Percentiles rank a stretch among this genome's conserved stretches.
Conservation (phyloP, 2,329 filamentous ascomycete species). For the Ophiostoma montium region DNA sequence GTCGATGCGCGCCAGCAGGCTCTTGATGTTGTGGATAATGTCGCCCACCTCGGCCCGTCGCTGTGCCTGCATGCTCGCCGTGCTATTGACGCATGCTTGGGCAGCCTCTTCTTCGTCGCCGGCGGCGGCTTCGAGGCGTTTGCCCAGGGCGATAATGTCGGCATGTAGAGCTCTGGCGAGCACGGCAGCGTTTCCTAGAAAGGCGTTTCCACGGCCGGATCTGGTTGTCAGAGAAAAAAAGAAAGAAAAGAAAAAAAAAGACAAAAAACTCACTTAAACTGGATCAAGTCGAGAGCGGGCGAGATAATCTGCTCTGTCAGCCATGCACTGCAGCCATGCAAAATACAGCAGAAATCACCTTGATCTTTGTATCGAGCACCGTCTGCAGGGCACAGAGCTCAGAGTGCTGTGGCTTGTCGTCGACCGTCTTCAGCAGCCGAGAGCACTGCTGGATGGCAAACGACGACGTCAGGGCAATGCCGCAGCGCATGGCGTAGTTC, state of each 20-base stretch:
- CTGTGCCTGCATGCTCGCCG: slow-evolving; percentile 23
- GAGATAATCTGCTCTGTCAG: slow-evolving; percentile 52
- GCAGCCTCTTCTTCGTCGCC: slow-evolving; percentile 16
- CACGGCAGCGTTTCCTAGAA: slow-evolving; percentile 68
- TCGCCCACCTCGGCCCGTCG: slow-evolving; percentile 46
- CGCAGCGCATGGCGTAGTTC: slow-evolving; percentile 83
- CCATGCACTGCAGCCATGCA: too few relatives aligned
- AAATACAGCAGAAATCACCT: slow-evolving; percentile 28
- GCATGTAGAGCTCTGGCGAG: slow-evolving; percentile 71
- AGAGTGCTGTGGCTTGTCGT: slow-evolving; percentile 49
- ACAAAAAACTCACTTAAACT: slow-evolving; percentile 52
- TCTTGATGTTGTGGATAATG: slow-evolving; percentile 63
- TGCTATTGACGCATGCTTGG: background rate
- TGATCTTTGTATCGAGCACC: slow-evolving; percentile 73
- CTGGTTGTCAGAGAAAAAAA: slow-evolving; percentile 13
- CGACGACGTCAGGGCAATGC: slow-evolving; percentile 69
- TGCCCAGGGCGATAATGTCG: slow-evolving; percentile 69
- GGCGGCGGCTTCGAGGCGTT: slow-evolving; percentile 57
- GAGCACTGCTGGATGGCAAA: slow-evolving; percentile 77
- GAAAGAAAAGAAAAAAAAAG: background rate
- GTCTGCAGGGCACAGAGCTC: slow-evolving; percentile 61
- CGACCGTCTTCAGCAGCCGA: slow-evolving; percentile 61
- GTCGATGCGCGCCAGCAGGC: slow-evolving; percentile 65
- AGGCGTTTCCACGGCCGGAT: slow-evolving; percentile 38
- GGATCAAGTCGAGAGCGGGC: slow-evolving; percentile 82